Conservation (phyloP, 352 stramenopile genomes). For the Pythium apleroticum region DNA sequence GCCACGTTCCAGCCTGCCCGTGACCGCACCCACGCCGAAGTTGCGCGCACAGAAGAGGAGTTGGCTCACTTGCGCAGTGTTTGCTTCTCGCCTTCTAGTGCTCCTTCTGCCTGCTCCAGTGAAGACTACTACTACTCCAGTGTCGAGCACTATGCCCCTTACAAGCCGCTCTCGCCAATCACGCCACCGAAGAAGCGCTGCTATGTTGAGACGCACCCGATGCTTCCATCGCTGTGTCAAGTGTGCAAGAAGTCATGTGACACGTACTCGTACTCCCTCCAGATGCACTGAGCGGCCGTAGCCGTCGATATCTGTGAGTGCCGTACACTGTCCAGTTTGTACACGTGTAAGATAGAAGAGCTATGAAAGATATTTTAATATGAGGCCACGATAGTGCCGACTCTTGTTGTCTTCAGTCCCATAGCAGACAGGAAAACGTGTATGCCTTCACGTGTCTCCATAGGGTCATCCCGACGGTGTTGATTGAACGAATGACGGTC, state of each 20-base stretch:
- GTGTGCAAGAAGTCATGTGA: constrained; percentile 21
- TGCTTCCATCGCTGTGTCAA: constrained; percentile 22
- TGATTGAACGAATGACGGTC: too few relatives aligned
- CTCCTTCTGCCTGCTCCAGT: neutral
- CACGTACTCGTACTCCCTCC: constrained; percentile 9
- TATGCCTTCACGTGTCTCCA: too few relatives aligned
- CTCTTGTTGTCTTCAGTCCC: neutral
- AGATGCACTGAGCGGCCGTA: constrained; percentile 6
- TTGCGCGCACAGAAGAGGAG: constrained; percentile 11
- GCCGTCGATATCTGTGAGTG: neutral
- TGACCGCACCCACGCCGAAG: constrained; percentile 1
- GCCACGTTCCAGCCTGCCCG: constrained; percentile 25
- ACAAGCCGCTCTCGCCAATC: constrained; percentile 15
- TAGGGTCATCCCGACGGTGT: too few relatives aligned
- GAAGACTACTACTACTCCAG: constrained; percentile 7
- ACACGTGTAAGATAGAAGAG: constrained; percentile 17
- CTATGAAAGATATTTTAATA: constrained; percentile 9
- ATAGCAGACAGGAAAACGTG: too few relatives aligned
- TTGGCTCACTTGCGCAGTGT: constrained; percentile 15
- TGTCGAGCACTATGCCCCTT: neutral
- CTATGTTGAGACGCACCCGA: constrained; percentile 5
- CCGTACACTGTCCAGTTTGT: constrained; percentile 2
- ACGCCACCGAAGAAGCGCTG: constrained; percentile 19
- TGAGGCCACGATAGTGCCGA: constrained; percentile 7
- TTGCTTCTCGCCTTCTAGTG: constrained; percentile 16